Base-by-base conservation (phyloP, 257 asterid species). In the Rehmannia glutinosa region DNA sequence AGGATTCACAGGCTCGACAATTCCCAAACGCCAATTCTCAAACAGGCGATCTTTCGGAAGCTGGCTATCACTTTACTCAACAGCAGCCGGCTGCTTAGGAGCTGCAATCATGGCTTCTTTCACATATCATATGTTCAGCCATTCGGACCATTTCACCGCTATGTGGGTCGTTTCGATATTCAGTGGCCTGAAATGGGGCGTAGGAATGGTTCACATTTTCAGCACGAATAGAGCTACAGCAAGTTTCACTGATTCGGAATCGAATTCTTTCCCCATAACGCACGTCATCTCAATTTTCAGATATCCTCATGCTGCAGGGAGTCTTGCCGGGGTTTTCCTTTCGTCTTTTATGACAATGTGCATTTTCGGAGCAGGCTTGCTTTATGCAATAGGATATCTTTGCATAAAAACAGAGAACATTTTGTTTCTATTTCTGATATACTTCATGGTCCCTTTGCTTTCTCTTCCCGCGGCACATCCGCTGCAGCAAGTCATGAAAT, bases 141-240 rank as follows among this genome's bases (percentile, higher is more conserved):
- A 84, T 36, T 67, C 85, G 0, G 98, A 92, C 45, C 82, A 74
- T 11, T 89, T 92, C 73, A 89, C 94, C 4, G 83, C 84, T 24
- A 56, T 92, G 38, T 89, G 96, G 98, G 94, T 92, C 16, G 98
- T 92, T 0, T 87, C 96, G 9, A 89, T 92, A 45, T 89, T 92
- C 77, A 87, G 98, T 30, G 96, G 96, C 78, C 77, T 92, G 16
- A 75, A 33, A n/a, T 92, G 98, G 98, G 85, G 89, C 25, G 7
- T 82, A 13, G 96, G 98, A 9, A 74, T 84, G 76, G 62, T 78
- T 54, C 92, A 89, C 76, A 78, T 89, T 51, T 86, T 81, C 69
- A 69, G 68, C 39, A 59, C 87, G 0, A 62, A 60, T 27, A 72
- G 98, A 64, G 74, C 78, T 38, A 64, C 77, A 0, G 49, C 72